Conservation (phyloP, 2,329 filamentous ascomycete genomes). For the Exophiala sp. region DNA sequence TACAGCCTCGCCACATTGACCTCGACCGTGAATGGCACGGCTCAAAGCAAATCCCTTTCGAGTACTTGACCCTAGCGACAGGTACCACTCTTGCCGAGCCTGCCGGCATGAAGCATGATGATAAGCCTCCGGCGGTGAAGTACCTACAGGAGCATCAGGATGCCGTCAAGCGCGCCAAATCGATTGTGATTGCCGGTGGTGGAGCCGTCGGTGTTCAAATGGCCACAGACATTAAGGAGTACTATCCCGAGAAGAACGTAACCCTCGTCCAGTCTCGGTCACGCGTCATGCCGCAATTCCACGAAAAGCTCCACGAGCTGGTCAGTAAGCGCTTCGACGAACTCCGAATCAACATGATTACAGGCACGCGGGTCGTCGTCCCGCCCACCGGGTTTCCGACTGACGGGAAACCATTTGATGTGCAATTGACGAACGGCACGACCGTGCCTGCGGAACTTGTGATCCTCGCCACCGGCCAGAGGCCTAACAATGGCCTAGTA, state of each 20-base stretch:
- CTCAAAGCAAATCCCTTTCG: slow-evolving; percentile 48
- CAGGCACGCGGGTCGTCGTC: slow-evolving; percentile 16
- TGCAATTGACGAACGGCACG: slow-evolving; percentile 11
- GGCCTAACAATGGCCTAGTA: slow-evolving; percentile 42
- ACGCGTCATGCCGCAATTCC: slow-evolving; percentile 25
- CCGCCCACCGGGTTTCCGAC: slow-evolving; percentile 9
- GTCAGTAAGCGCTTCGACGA: slow-evolving; percentile 15
- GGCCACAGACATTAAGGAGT: slow-evolving; percentile 46
- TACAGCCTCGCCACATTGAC: slow-evolving; percentile 44
- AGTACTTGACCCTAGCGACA: slow-evolving; percentile 53
- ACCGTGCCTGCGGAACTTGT: slow-evolving; percentile 36
- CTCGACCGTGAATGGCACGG: slow-evolving; percentile 33
- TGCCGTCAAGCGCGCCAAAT: slow-evolving; percentile 41
- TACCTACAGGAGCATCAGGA: slow-evolving; percentile 21
- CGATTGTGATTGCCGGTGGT: slow-evolving; percentile 42
- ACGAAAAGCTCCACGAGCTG: slow-evolving; percentile 14
- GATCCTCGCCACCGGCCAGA: slow-evolving; percentile 46
- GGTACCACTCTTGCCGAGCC: slow-evolving; percentile 37
- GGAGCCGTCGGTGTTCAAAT: slow-evolving; percentile 49
- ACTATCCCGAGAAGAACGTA: slow-evolving; percentile 44
- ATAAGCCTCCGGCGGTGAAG: slow-evolving; percentile 8
- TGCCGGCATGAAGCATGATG: slow-evolving; percentile 5
- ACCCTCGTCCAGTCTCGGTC: slow-evolving; percentile 44
- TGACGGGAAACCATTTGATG: slow-evolving; percentile 12
- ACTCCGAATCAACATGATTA: slow-evolving; percentile 20